These are phyloP conservation scores for Penicillium diatomitis DNA, from an alignment of 495 filamentous ascomycete species.

Conservation along the genomic window DNA sequence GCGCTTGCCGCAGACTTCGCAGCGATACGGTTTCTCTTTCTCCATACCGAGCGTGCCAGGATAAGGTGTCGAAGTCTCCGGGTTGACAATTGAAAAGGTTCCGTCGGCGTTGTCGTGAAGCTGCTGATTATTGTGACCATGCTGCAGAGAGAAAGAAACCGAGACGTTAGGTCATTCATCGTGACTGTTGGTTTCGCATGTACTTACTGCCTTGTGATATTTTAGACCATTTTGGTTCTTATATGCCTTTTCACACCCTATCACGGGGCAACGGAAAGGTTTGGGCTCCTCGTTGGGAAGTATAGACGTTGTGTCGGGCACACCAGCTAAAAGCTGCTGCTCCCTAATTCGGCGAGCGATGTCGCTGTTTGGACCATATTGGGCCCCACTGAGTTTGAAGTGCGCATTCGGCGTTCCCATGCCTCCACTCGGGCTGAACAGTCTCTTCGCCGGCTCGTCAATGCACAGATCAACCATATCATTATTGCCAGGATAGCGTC, in stretches of 20 bases:
- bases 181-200: not conserved
- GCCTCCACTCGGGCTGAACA: conserved; percentile 79
- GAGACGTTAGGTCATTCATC: not conserved
- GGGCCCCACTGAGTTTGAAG: conserved; percentile 61
- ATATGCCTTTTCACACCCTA: conserved; percentile 98
- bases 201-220: conserved; percentile 63
- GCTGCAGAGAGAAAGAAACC: conserved; percentile 33
- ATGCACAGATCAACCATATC: conserved; percentile 72
- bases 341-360: conserved; percentile 60
- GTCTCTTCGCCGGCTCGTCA: conserved; percentile 87
- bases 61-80: conserved; percentile 85
- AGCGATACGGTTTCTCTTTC: conserved; percentile 98
- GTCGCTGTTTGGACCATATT: conserved; percentile 66
- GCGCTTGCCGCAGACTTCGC: conserved; percentile 91
- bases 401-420: conserved; percentile 58
- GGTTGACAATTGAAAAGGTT: conserved; percentile 96
- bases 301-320: conserved; percentile 43
- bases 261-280: conserved; percentile 94
- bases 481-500: conserved; percentile 35
- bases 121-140: conserved; percentile 93
- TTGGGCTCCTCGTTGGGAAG: conserved; percentile 69
- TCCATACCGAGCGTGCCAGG: conserved; percentile 98
- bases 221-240: conserved; percentile 99
- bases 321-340: conserved; percentile 64
- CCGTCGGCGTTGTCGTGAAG: conserved; percentile 92